phyloP scores from a whole-genome alignment of 2,329 filamentous ascomycete species.

The Xylaria sp. region DNA sequence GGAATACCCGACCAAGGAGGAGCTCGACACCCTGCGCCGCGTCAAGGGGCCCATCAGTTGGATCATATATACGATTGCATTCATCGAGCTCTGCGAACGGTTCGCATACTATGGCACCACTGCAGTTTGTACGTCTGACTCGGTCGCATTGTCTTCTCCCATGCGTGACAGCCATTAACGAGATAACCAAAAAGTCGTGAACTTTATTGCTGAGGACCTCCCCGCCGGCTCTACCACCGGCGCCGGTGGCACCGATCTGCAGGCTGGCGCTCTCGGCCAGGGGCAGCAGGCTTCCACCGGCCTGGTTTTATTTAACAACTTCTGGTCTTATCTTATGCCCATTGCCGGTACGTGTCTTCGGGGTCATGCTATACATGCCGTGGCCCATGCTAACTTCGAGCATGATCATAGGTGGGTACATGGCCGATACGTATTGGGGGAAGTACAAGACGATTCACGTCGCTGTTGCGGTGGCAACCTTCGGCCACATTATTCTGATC shows the following conservation, averaged over 20 bases:
- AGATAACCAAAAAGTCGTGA: constrained; percentile 48
- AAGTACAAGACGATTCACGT: constrained; percentile 65
- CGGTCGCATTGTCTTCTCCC: not conserved
- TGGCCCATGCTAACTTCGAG: not conserved
- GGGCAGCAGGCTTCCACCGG: constrained; percentile 53
- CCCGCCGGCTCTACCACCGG: constrained; percentile 59
- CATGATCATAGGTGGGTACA: constrained; percentile 42
- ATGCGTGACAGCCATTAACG: constrained; percentile 17
- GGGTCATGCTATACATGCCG: not conserved
- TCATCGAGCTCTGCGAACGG: constrained; percentile 66
- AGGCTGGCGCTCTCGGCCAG: constrained; percentile 53
- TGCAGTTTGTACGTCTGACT: constrained; percentile 53
- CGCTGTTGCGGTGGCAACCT: constrained; percentile 57
- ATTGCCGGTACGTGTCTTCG: constrained; percentile 29
- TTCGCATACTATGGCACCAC: constrained; percentile 68
- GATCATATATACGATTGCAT: constrained; percentile 60
- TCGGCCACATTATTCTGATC: constrained; percentile 63
- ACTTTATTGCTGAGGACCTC: constrained; percentile 64
- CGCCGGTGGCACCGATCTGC: constrained; percentile 42
- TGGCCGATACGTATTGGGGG: constrained; percentile 63
- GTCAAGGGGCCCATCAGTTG: constrained; percentile 57
- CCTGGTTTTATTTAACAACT: constrained; percentile 37
- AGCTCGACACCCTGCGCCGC: constrained; percentile 54
- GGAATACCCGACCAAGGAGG: constrained; percentile 55
- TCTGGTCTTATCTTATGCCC: constrained; percentile 39